Base-by-base conservation (phyloP, 805 yeast species). In the Barnettozyma californica region DNA sequence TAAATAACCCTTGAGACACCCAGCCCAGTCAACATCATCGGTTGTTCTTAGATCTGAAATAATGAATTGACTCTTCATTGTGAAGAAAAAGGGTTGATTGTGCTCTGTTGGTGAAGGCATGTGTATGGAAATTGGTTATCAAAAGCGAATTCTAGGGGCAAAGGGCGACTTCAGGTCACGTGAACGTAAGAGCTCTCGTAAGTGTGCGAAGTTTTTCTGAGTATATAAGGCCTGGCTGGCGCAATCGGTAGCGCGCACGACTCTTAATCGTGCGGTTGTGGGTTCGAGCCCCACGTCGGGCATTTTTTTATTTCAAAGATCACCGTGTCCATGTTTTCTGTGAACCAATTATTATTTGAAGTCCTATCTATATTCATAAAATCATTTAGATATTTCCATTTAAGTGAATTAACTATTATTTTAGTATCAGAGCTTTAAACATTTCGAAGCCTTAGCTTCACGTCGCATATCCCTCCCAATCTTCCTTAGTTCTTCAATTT, bases 11-110 rank as follows among this genome's bases (percentile, higher is more conserved):
- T 73, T 75, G 53, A 88, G 66, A 0, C 90, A 83, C 16, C 73
- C 66, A 0, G 67, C 53, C 95, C 95, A 88, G 61, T 83, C 86
- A 51, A 80, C 67, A 14, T 74, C 80, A 27, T 75, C 78, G 0
- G 89, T 77, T 27, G 64, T 61, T 55, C 75, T 72, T 19, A 65
- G 54, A 34, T 55, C 49, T 2, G 63, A 52, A 20, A 56, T 46
- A 29, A 61, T 58, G 50, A 60, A 56, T 25, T 47, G 45, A 16
- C 47, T 44, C 41, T 40, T 44, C 50, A 47, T 47, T 37, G 9
- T 14, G 20, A 6, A n/a, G 11, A 36, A 36, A 13, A 9, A 5
- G 14, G 4, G 20, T 9, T 16, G 25, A 7, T 11, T 10, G 18
- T 33, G 36, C 9, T 5, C 19, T 10, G 13, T 33, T 33, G 16